Evolutionary conservation across 495 filamentous ascomycete species (phyloP), one percentile per base, ranked within the genome.

Genomic region (Aspergillus conjunctus): DNA sequence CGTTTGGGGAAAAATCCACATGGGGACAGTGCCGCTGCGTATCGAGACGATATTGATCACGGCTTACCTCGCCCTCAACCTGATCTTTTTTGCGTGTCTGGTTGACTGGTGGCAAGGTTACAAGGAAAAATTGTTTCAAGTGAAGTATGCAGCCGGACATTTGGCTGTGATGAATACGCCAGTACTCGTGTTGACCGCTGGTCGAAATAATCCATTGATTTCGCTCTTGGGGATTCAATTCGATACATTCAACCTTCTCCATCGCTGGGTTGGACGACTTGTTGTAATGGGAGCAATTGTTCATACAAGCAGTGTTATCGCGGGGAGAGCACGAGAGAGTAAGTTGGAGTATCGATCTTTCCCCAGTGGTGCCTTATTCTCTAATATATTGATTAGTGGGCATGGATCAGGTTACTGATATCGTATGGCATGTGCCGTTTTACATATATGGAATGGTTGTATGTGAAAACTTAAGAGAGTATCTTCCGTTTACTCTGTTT

Each of bases 221-320:
- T 54, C 61, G 18, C 33, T 78, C 18, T 45, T 79, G n/a, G 73
- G 72, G 1, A 56, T 79, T 14, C 66, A 69, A 4, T 79, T 78
- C 21, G 75, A 80, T 51, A 67, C 74, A 0, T 80, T 79, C 66
- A 80, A 80, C 52, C 70, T 79, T 12, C 64, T 80, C 60, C 77
- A 80, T 65, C 77, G 77, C 4, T 80, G 77, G 77, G 61, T 79
- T 15, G 77, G 76, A 17, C 68, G 77, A 15, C 58, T 75, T 6
- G 71, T 79, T 15, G 66, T 73, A 1, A 65, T 64, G 3, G 76
- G 74, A 45, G 67, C 71, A 7, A 52, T 77, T 15, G 58, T 77
- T 33, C 77, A 79, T 59, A 71, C 75, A 63, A 54, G 63, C 34
- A 66, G 62, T 21, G 75, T 78, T 31, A 41, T 79, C n/a, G 68